Base-by-base conservation (phyloP, 2,329 filamentous ascomycete species). In the Helicocarpus griseus region DNA sequence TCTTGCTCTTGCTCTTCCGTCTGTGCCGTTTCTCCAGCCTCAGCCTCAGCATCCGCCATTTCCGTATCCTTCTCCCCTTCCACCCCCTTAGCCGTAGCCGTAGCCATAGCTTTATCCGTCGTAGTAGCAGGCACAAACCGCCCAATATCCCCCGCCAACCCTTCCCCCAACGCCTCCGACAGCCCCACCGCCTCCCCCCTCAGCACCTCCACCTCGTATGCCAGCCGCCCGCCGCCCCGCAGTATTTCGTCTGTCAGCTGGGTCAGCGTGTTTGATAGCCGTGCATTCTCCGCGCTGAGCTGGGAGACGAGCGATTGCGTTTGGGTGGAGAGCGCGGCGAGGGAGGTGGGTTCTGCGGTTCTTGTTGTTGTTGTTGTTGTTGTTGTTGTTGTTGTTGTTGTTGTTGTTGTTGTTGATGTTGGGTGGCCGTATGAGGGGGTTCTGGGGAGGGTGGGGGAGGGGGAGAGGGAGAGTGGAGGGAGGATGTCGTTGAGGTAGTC, bases 211-310 rank as follows among this genome's bases (percentile, higher is more conserved):
- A 97, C 91, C 69, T 97, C 88, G 64, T 98, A 98, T 19, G 90
- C 89, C 52, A 98, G 73, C 3, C 91, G 80, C 57, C 87, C 89
- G 24, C 90, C 88, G 62, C 88, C 90, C 52, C 93, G 81, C 55
- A 98, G 71, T 56, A 98, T 97, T 59, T 97, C 93, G 67, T 98
- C 91, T 9, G 93, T 96, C 54, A 97, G 75, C 62, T 91, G 85
- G 29, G 89, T 95, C 53, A 98, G 77, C 43, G 83, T 87, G 50
- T 78, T 82, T 13, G 89, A 89, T 6, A 96, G 74, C 43, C 89
- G 81, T 17, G 88, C 85, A 1, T 89, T 95, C 65, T 96, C 89
- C 7, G 88, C 86, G 63, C 87, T 94, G 62, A 97, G 81, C 63
- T 91, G 87, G 1, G 89, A 87, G 44, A 96, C 77, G n/a, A 94